Percentiles rank a stretch among this genome's conserved stretches.
phyloP scores from a whole-genome alignment of 2,329 filamentous ascomycete species.

The Penicillium rolfsii region DNA sequence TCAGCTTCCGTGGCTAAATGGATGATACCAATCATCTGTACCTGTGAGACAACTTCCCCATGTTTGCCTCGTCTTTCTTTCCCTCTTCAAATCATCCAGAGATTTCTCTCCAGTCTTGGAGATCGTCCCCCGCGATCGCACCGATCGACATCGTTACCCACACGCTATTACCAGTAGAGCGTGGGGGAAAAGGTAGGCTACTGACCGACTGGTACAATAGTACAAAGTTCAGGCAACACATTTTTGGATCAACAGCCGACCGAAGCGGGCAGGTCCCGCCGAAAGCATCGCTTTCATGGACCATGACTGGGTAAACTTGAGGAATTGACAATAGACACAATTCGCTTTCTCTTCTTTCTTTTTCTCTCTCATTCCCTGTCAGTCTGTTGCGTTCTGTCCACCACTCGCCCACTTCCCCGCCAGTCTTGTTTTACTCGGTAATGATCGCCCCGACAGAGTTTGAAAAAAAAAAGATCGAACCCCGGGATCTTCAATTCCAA shows the following conservation, averaged over 20 bases:
- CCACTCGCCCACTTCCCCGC: conserved; percentile 5
- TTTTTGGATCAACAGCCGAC: background rate
- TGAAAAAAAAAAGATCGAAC: conserved; percentile 9
- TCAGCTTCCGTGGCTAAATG: conserved; percentile 1
- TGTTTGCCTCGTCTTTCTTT: conserved; percentile 17
- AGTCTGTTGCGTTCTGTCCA: background rate
- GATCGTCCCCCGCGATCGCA: conserved; percentile 21
- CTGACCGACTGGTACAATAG: too few relatives aligned
- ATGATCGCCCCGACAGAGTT: conserved; percentile 20
- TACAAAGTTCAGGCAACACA: background rate
- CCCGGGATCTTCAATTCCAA: conserved; percentile 19
- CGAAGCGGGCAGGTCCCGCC: conserved; percentile 1
- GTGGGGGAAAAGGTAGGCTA: conserved; percentile 14
- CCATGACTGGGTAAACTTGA: background rate
- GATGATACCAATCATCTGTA: background rate
- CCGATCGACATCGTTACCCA: conserved; percentile 20
- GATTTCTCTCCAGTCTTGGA: conserved; percentile 6
- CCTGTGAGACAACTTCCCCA: background rate
- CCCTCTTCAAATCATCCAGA: conserved; percentile 6
- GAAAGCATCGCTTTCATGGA: background rate
- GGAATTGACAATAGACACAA: background rate
- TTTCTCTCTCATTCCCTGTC: background rate
- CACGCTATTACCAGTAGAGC: conserved; percentile 16
- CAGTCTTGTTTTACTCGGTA: background rate
- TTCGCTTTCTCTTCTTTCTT: background rate